Base-by-base conservation (phyloP, 2,329 filamentous ascomycete species). In the Monilinia fructigena region DNA sequence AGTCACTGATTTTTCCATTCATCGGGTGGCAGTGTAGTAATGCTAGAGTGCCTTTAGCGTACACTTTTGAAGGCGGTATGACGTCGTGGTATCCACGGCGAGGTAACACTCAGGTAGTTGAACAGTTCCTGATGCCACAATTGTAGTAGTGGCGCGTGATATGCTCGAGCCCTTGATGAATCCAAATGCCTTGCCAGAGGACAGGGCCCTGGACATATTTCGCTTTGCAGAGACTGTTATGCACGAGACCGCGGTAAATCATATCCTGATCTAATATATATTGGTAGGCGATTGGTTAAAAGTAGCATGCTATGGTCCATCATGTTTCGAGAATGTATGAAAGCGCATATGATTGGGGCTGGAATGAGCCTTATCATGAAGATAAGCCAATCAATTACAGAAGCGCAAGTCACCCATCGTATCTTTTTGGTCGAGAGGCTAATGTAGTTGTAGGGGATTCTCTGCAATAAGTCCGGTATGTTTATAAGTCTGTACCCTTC, bases 201-300 rank as follows among this genome's bases (percentile, higher is more conserved):
- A 60, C 45, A 60, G 45, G 38, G 42, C 56, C 28, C 48, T 60
- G 42, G 56, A 60, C 28, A 48, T 28, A 10, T 60, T 60, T 50
- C 45, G 56, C 45, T n/a, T 60, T 16, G 56, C 56, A 26, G 42
- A 48, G 48, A 14, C 31, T 23, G n/a, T 48, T 23, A 45, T 60
- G 31, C 56, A 60, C 14, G 56, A 60, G 56, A 60, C 45, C 16
- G 56, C 56, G 8, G 56, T 60, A 26, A 48, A 28, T 38, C 35
- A 47, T 14, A 26, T 38, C 35, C 42, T 5, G 18, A 38, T 48
- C 2, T 23, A 5, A 12, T 4, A 18, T 12, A 23, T 12, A 38
- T 12, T 50, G 28, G 28, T 4, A 11, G 12, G 14, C 20, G n/a
- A 35, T 60, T 60, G 28, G 50, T 18, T 16, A 23, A 18, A 23